These are phyloP conservation scores for Backusella circina DNA, from an alignment of 192 early-diverging fungal genomes.

Conservation along the genomic window DNA sequence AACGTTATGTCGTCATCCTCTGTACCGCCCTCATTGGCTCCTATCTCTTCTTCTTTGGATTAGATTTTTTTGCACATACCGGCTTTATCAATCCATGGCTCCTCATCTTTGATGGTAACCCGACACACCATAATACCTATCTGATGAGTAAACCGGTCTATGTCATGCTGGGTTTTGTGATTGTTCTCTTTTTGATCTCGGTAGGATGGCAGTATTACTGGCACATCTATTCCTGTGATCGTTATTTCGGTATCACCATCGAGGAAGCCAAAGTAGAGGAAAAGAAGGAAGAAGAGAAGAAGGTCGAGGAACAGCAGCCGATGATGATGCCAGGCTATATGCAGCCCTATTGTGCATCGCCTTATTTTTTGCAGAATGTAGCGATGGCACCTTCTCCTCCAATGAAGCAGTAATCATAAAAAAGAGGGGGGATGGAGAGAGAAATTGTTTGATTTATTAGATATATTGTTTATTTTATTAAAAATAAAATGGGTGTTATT, in stretches of 20 bases:
- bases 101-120: slow-evolving; percentile 23
- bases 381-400: not conserved
- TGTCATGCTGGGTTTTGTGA: slow-evolving; percentile 29
- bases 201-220: slow-evolving; percentile 31
- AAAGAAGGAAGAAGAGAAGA: not conserved
- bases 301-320: not conserved
- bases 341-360: not conserved
- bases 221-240: slow-evolving; percentile 19
- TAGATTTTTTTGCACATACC: slow-evolving; percentile 54
- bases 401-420: not conserved
- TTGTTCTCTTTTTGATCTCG: slow-evolving; percentile 16
- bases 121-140: slow-evolving; percentile 20
- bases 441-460: no score
- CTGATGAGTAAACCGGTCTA: slow-evolving; percentile 17
- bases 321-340: not conserved
- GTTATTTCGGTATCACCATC: not conserved
- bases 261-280: slow-evolving; percentile 6
- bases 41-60: slow-evolving; percentile 47
- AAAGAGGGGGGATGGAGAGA: not conserved
- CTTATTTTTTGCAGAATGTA: not conserved
- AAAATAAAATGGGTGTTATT: no score
- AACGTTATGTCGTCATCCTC: slow-evolving; percentile 40
- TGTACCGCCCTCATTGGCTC: slow-evolving; percentile 45
- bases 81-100: slow-evolving; percentile 41
- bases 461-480: no score